A percentile compares a stretch with the other conserved stretches of the same genome.
Conservation (phyloP, 2,329 filamentous ascomycete species). For the Ilyonectria robusta region DNA sequence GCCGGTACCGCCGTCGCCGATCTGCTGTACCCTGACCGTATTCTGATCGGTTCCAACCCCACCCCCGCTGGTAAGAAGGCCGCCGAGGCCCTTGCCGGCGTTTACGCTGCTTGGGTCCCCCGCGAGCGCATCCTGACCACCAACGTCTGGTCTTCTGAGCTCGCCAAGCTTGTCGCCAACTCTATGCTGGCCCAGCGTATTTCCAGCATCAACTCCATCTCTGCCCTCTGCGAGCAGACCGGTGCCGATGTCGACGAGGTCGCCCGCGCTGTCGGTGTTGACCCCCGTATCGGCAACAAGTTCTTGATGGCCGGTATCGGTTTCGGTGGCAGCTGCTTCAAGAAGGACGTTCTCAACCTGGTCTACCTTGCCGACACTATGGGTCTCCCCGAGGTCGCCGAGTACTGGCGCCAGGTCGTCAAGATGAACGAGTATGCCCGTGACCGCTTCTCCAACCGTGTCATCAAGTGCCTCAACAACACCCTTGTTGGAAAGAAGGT, state of each 20-base stretch:
- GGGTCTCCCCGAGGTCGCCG: slow-evolving; percentile 78
- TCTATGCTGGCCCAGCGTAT: slow-evolving; percentile 86
- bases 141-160: slow-evolving; percentile 83
- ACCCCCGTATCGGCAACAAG: slow-evolving; percentile 79
- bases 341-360: slow-evolving; percentile 83
- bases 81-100: slow-evolving; percentile 72
- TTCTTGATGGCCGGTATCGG: slow-evolving; percentile 83
- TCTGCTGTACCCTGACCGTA: slow-evolving; percentile 78
- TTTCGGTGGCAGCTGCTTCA: slow-evolving; percentile 86
- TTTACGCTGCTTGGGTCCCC: slow-evolving; percentile 82
- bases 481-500: slow-evolving; percentile 80
- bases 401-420: slow-evolving; percentile 82
- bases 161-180: slow-evolving; percentile 85
- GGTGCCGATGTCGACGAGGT: slow-evolving; percentile 84
- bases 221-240: slow-evolving; percentile 83
- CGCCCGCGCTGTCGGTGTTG: slow-evolving; percentile 75
- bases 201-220: slow-evolving; percentile 85
- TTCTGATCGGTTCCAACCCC: slow-evolving; percentile 79
- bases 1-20: slow-evolving; percentile 83
- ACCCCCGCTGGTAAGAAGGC: slow-evolving; percentile 73
- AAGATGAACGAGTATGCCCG: slow-evolving; percentile 84
- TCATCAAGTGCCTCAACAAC: slow-evolving; percentile 77
- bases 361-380: slow-evolving; percentile 81
- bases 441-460: slow-evolving; percentile 75
- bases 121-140: slow-evolving; percentile 77